A percentile compares a stretch with the other conserved stretches of the same genome.
These are phyloP conservation scores for Trichoderma sp. DNA, from an alignment of 2,329 filamentous ascomycete genomes.

Conservation along the genomic window DNA sequence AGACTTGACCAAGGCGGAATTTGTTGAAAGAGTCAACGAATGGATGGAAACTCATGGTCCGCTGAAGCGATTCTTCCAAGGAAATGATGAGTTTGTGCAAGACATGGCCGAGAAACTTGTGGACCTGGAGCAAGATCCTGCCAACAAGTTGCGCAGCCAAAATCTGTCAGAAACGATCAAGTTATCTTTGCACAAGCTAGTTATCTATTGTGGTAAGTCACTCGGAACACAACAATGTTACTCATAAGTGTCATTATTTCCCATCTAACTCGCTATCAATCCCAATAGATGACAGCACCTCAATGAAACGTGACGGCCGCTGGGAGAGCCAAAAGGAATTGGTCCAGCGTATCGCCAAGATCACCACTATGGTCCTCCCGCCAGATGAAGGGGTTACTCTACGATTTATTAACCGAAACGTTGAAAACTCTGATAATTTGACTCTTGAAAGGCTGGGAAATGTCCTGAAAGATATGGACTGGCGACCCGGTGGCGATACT, in stretches of 20 bases:
- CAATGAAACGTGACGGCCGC: not conserved
- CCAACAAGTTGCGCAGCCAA: not conserved
- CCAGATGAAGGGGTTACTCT: not conserved
- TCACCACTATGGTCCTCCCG: not conserved
- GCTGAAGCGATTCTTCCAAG: not conserved
- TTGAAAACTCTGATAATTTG: not conserved
- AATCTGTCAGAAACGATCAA: not conserved
- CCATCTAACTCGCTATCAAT: not conserved
- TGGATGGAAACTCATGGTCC: not conserved
- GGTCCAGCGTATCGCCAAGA: not conserved
- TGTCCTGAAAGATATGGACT: not conserved
- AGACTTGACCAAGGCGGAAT: not conserved
- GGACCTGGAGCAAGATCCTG: not conserved
- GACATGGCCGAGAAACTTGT: not conserved
- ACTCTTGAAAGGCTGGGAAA: not conserved
- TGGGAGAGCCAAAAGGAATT: conserved; percentile 4
- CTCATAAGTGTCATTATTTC: not conserved
- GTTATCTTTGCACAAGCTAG: not conserved
- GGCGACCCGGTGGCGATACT: not conserved
- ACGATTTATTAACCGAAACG: not conserved
- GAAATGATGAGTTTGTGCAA: not conserved
- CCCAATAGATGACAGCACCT: not conserved
- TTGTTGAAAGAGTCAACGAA: not conserved
- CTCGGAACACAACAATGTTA: not conserved
- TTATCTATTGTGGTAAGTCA: not conserved